These are phyloP conservation scores for Sistotremastrum suecicum DNA, from an alignment of 768 basidiomycete species.

Conservation along the genomic window DNA sequence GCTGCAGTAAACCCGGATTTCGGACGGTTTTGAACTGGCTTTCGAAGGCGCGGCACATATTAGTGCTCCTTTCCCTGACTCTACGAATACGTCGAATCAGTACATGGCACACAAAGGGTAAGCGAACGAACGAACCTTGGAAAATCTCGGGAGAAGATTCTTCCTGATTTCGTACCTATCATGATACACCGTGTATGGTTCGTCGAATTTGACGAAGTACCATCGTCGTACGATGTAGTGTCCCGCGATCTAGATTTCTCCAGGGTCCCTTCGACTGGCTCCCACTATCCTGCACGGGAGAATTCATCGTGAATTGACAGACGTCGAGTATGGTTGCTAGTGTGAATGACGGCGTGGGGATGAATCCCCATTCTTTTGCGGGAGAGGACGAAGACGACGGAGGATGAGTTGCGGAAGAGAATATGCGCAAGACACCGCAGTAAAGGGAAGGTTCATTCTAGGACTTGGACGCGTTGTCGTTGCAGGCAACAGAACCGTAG, in stretches of 20 bases:
- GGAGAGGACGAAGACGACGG: no score
- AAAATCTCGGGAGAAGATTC: constrained; percentile 30
- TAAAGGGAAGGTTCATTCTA: no score
- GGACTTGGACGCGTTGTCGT: no score
- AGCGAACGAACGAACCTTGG: neutral
- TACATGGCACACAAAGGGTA: no score
- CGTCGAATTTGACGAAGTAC: constrained; percentile 91
- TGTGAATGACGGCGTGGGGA: constrained; percentile 48
- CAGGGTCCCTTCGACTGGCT: constrained; percentile 31
- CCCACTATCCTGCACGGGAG: constrained; percentile 58
- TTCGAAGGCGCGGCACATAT: constrained; percentile 34
- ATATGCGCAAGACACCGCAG: no score
- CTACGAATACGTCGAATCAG: neutral
- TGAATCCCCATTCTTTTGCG: constrained; percentile 71
- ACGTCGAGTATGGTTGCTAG: constrained; percentile 55
- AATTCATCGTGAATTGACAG: constrained; percentile 55
- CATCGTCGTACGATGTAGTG: constrained; percentile 52
- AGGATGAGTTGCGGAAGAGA: no score
- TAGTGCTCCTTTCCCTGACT: constrained; percentile 17
- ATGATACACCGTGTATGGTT: constrained; percentile 97
- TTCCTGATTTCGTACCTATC: constrained; percentile 95
- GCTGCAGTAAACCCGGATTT: constrained; percentile 64
- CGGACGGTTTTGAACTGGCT: constrained; percentile 56
- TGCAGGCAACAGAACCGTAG: no score
- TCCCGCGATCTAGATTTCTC: constrained; percentile 15